Percentiles rank a stretch among this genome's conserved stretches.
phyloP scores from a whole-genome alignment of 805 yeast species.

The Peterozyma xylosa region DNA sequence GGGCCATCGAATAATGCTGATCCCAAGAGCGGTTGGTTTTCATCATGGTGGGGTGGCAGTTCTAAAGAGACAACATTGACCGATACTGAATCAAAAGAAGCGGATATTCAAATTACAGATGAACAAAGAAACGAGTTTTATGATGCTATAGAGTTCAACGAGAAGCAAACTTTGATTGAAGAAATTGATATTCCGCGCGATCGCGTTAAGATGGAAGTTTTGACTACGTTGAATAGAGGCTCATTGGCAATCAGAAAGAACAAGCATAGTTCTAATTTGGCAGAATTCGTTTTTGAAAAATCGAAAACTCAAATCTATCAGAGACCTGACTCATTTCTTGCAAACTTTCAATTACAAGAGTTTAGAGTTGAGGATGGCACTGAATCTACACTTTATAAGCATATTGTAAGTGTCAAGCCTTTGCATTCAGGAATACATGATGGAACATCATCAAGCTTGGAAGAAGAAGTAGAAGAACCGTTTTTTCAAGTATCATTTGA shows the following conservation, averaged over 20 bases:
- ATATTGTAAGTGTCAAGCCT: constrained; percentile 78
- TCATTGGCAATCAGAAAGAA: constrained; percentile 53
- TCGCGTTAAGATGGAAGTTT: constrained; percentile 56
- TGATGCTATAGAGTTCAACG: constrained; percentile 90
- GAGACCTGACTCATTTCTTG: constrained; percentile 69
- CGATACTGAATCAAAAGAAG: constrained; percentile 21
- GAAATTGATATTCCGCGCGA: constrained; percentile 67
- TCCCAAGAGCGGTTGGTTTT: constrained; percentile 50
- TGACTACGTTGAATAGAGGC: constrained; percentile 67
- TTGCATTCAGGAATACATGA: constrained; percentile 31
- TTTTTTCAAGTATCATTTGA: constrained; percentile 81
- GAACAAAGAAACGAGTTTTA: constrained; percentile 86
- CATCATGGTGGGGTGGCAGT: constrained; percentile 56
- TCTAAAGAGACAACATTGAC: constrained; percentile 9
- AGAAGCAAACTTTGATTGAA: constrained; percentile 40
- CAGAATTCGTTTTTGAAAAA: constrained; percentile 77
- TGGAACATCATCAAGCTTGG: constrained; percentile 8
- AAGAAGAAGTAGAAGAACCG: constrained; percentile 34
- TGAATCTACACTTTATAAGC: constrained; percentile 69
- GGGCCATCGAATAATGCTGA: constrained; percentile 4
- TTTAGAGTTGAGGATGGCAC: constrained; percentile 86
- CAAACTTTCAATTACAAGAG: constrained; percentile 71
- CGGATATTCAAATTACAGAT: constrained; percentile 55
- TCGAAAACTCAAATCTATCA: constrained; percentile 67
- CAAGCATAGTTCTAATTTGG: constrained; percentile 42